Evolutionary conservation across 495 filamentous ascomycete genomes (phyloP).

Genomic region (Talaromyces proteolyticus): DNA sequence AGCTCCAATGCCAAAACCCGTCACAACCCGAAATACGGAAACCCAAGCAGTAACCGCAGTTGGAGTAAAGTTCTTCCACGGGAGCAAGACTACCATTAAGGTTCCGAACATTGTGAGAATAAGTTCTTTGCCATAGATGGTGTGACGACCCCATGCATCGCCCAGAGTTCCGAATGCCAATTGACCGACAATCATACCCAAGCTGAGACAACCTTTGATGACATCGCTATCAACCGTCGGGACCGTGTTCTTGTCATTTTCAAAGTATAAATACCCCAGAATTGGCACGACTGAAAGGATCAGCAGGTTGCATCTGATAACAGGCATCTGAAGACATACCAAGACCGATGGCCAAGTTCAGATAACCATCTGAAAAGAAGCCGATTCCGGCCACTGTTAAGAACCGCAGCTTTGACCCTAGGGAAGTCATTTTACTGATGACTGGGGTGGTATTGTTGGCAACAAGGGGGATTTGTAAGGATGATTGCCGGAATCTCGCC

Average conservation of each 20-base stretch:
- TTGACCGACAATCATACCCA: conserved; percentile 46
- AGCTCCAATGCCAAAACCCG: conserved; percentile 33
- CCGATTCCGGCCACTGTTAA: conserved; percentile 50
- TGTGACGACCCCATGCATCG: conserved; percentile 45
- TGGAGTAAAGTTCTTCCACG: conserved; percentile 17
- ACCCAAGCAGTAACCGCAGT: conserved; percentile 43
- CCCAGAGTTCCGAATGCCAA: conserved; percentile 47
- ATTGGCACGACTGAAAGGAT: conserved; percentile 48
- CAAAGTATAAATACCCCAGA: conserved; percentile 48
- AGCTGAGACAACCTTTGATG: conserved; percentile 13
- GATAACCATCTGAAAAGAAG: conserved; percentile 52
- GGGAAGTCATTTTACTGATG: conserved; percentile 9
- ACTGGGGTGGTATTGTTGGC: conserved; percentile 12
- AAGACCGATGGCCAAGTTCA: conserved; percentile 16
- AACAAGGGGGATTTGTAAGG: no score
- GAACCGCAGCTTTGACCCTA: conserved; percentile 14
- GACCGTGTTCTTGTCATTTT: conserved; percentile 9
- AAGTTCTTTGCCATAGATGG: conserved; percentile 51
- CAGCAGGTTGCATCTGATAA: neutral
- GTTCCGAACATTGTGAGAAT: conserved; percentile 41
- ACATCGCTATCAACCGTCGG: conserved; percentile 11
- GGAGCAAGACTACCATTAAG: conserved; percentile 27
- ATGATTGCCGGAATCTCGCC: no score
- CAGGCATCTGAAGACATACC: conserved; percentile 4
- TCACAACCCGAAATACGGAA: conserved; percentile 39